phyloP scores from a whole-genome alignment of 441 rosid species.

The Gossypium davidsonii region DNA sequence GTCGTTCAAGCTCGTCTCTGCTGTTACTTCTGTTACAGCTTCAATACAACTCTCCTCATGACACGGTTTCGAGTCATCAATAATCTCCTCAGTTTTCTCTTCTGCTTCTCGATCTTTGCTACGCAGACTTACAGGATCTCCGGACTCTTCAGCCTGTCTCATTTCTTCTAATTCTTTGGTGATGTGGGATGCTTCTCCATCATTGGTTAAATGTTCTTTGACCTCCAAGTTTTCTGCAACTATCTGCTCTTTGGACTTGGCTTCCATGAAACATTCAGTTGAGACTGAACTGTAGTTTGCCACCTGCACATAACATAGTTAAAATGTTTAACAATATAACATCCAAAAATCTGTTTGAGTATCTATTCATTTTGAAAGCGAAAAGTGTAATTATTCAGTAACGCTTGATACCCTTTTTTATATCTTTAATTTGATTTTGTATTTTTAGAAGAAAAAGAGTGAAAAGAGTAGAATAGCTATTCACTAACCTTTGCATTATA shows the following conservation, averaged over 20 bases:
- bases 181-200: conserved; percentile 16
- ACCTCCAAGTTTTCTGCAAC: conserved; percentile 14
- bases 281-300: conserved; percentile 10
- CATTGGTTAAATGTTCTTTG: not conserved
- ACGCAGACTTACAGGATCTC: not conserved
- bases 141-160: conserved; percentile 10
- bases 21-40: not conserved
- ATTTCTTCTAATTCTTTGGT: conserved; percentile 13
- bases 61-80: not conserved
- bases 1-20: conserved; percentile 16
- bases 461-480: not conserved
- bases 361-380: not conserved
- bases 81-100: conserved; percentile 12
- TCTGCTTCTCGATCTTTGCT: conserved; percentile 3
- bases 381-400: too few relatives aligned
- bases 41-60: not conserved
- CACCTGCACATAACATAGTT: conserved; percentile 27
- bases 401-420: not conserved
- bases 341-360: not conserved
- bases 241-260: conserved; percentile 20
- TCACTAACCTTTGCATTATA: conserved; percentile 6
- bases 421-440: conserved; percentile 2
- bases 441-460: not conserved
- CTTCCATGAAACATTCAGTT: conserved; percentile 12
- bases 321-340: not conserved